phyloP scores from a whole-genome alignment of 768 basidiomycete genomes.

The Psilocybe cubensis region DNA sequence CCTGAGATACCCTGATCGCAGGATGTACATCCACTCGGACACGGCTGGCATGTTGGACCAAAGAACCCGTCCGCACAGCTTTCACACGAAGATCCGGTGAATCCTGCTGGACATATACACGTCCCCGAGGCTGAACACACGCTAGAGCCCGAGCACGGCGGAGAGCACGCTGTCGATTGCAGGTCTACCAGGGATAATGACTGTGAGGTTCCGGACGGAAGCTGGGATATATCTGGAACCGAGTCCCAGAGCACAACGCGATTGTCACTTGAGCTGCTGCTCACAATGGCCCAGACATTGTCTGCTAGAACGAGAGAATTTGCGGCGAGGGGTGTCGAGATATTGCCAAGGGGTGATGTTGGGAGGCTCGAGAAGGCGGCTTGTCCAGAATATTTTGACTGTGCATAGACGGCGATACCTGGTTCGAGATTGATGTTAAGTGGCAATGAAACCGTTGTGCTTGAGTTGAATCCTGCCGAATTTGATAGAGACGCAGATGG shows the following conservation, averaged over 20 bases:
- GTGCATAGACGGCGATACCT: constrained; percentile 68
- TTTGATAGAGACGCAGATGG: constrained; percentile 61
- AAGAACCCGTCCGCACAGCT: constrained; percentile 76
- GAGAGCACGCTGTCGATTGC: constrained; percentile 75
- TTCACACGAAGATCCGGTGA: constrained; percentile 82
- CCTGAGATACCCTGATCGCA: constrained; percentile 86
- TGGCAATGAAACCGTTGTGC: constrained; percentile 60
- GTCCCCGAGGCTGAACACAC: constrained; percentile 72
- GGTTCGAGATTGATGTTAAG: constrained; percentile 67
- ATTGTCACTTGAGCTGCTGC: constrained; percentile 45
- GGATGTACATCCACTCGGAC: constrained; percentile 65
- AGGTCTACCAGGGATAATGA: constrained; percentile 69
- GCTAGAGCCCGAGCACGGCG: constrained; percentile 74
- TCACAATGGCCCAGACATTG: constrained; percentile 70
- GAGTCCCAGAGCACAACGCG: constrained; percentile 81
- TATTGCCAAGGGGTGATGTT: constrained; percentile 46
- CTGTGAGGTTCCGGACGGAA: constrained; percentile 52
- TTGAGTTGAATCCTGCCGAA: constrained; percentile 68
- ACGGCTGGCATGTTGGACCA: constrained; percentile 71
- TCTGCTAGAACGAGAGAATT: constrained; percentile 71
- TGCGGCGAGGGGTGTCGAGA: constrained; percentile 53
- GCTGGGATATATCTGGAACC: constrained; percentile 72
- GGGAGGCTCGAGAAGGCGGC: constrained; percentile 63
- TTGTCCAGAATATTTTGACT: constrained; percentile 67
- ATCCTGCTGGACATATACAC: constrained; percentile 75